phyloP scores from a whole-genome alignment of 176 grass and related monocot genomes.

The Musa beccarii region DNA sequence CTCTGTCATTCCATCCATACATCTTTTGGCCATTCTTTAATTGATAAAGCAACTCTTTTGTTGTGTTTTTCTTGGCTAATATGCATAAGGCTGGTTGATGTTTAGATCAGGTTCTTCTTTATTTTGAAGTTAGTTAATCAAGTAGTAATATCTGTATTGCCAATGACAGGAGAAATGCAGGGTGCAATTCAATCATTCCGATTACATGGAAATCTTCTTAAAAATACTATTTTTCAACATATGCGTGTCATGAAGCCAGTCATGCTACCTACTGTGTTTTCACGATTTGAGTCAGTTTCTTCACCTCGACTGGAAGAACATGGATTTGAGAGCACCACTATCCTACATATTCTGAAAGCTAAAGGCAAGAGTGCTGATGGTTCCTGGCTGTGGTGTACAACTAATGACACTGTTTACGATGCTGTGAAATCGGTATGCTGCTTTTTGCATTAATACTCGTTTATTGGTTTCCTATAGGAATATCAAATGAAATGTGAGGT shows the following conservation, averaged over 20 bases:
- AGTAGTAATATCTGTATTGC: constrained; percentile 4
- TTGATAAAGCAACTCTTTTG: neutral
- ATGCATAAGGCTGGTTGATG: neutral
- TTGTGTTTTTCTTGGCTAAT: neutral
- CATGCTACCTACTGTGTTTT: constrained; percentile 39
- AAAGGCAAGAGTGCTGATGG: constrained; percentile 95
- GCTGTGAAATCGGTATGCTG: constrained; percentile 83
- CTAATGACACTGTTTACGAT: constrained; percentile 80
- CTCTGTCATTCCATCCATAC: neutral
- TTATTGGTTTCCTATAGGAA: neutral
- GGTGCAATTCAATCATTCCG: constrained; percentile 54
- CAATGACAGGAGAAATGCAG: constrained; percentile 54
- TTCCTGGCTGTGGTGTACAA: constrained; percentile 97
- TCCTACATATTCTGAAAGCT: constrained; percentile 63
- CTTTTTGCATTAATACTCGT: constrained; percentile 1
- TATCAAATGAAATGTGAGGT: neutral
- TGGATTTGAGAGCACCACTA: constrained; percentile 81
- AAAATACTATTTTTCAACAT: constrained; percentile 41
- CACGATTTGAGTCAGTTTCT: constrained; percentile 55
- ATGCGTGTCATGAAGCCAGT: constrained; percentile 33
- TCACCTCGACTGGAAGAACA: constrained; percentile 58
- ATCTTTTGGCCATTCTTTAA: too few species aligned
- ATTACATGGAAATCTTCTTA: constrained; percentile 49
- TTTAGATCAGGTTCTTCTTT: constrained; percentile 13
- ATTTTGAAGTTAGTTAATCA: constrained; percentile 1